Base-by-base conservation (phyloP, 139 green algal species). In the Micractinium conductrix region DNA sequence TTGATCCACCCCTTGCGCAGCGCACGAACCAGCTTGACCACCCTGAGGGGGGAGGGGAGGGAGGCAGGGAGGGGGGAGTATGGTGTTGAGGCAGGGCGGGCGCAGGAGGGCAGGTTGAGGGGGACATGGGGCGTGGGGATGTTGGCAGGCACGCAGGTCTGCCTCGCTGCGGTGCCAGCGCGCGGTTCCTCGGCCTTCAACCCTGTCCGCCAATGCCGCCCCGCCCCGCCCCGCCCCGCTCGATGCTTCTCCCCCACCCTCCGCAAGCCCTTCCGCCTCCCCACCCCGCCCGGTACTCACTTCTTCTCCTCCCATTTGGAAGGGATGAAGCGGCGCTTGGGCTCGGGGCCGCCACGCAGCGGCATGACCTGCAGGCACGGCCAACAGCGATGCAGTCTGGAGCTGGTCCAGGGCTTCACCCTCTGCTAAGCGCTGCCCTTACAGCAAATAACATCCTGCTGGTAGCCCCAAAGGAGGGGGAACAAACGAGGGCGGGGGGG, bases 241-340 rank as follows among this genome's bases (percentile, higher is more conserved):
- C 65, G 10, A 24, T 28, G 26, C 35, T 42, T 42, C 33, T 28
- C 65, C 9, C 65, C 10, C 65, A 73, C 33, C 45, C 45, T 33
- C 40, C 38, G 37, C 38, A 58, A 40, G 6, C 12, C 37, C 10
- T 60, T 35, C 22, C 30, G 40, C 21, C 40, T 43, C 33, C 30
- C 9, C 72, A 74, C 26, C 72, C 28, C 10, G 1, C 33, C n/a
- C n/a, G n/a, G n/a, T n/a, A 78, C 92, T 91, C 86, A 95, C 95
- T 96, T 96, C 75, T 98, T 95, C 87, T 98, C 97, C 91, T 99
- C 97, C 90, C 93, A 97, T 82, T 99, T 98, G 35, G 95, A 99
- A 6, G 97, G 97, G 8, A 97, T 91, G 91, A 99, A 99, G 67
- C 97, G 92, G 33, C 95, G 87, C 93, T 99, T 99, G 75, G 97